phyloP scores from a whole-genome alignment of 345 rosid genomes.

The Erucastrum elatum region DNA sequence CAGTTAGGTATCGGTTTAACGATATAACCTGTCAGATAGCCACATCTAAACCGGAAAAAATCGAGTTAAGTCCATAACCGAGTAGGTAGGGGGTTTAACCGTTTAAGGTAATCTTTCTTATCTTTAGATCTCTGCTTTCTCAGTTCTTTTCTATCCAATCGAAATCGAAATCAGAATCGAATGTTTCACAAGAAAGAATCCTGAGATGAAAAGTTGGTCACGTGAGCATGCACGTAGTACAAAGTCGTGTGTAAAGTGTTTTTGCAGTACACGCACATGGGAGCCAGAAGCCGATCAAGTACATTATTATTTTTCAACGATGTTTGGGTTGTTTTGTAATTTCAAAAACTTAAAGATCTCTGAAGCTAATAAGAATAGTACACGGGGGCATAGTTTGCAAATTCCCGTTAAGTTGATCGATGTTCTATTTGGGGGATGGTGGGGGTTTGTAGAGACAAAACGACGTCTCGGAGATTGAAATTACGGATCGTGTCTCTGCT shows the following conservation, averaged over 20 bases:
- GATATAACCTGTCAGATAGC: background rate
- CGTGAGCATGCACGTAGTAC: background rate
- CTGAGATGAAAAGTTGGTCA: background rate
- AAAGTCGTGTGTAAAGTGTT: background rate
- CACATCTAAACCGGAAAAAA: background rate
- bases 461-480: conserved; percentile 39
- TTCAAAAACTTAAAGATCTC: background rate
- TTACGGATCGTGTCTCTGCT: conserved; percentile 37
- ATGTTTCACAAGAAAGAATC: background rate
- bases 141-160: background rate
- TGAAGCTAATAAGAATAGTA: background rate
- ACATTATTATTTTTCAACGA: background rate
- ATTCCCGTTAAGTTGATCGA: background rate
- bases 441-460: conserved; percentile 37
- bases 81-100: background rate
- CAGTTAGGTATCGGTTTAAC: background rate
- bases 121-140: background rate
- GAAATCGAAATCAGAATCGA: background rate
- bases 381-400: background rate
- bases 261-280: background rate
- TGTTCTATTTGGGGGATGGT: conserved; percentile 24
- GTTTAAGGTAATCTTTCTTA: no score
- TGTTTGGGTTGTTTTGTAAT: background rate
- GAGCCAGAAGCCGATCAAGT: background rate
- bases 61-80: background rate